A percentile compares a stretch with the other conserved stretches of the same genome.
These are phyloP conservation scores for Craspedostauros australis DNA, from an alignment of 108 stramenopile species.

Conservation along the genomic window DNA sequence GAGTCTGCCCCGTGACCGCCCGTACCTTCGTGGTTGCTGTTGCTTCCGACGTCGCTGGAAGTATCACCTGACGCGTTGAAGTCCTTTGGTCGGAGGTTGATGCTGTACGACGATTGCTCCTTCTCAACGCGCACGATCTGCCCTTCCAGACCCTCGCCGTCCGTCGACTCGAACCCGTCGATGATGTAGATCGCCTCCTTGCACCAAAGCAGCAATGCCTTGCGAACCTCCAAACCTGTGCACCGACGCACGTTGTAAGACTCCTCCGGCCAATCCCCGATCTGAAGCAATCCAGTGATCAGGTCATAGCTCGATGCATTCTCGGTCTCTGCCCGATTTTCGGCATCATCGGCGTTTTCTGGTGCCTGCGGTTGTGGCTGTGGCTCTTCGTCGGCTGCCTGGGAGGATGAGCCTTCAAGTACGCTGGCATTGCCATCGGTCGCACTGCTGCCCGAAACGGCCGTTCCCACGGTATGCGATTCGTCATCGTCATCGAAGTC, in stretches of 20 bases:
- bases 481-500: slow-evolving; percentile 56
- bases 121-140: slow-evolving; percentile 76
- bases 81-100: slow-evolving; percentile 57
- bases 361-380: background rate
- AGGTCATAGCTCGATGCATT: slow-evolving; percentile 79
- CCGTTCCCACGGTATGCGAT: slow-evolving; percentile 30
- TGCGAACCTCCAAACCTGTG: slow-evolving; percentile 82
- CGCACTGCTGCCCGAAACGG: slow-evolving; percentile 7
- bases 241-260: slow-evolving; percentile 83
- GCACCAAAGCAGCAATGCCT: slow-evolving; percentile 79
- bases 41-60: slow-evolving; percentile 11
- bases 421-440: background rate
- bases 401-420: slow-evolving; percentile 1
- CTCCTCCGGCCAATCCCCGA: slow-evolving; percentile 82
- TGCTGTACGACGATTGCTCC: slow-evolving; percentile 67
- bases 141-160: slow-evolving; percentile 75
- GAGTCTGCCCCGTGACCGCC: slow-evolving; percentile 20
- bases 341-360: slow-evolving; percentile 24
- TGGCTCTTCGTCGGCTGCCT: background rate
- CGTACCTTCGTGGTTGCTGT: slow-evolving; percentile 14
- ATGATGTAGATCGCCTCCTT: slow-evolving; percentile 78
- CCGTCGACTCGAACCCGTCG: slow-evolving; percentile 83
- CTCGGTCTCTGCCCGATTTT: slow-evolving; percentile 37
- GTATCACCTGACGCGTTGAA: slow-evolving; percentile 34
- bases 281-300: slow-evolving; percentile 74